A percentile compares a stretch with the other conserved stretches of the same genome.
Evolutionary conservation across 2,329 filamentous ascomycete genomes (phyloP).

Genomic region (Pseudocercospora macadamiae): DNA sequence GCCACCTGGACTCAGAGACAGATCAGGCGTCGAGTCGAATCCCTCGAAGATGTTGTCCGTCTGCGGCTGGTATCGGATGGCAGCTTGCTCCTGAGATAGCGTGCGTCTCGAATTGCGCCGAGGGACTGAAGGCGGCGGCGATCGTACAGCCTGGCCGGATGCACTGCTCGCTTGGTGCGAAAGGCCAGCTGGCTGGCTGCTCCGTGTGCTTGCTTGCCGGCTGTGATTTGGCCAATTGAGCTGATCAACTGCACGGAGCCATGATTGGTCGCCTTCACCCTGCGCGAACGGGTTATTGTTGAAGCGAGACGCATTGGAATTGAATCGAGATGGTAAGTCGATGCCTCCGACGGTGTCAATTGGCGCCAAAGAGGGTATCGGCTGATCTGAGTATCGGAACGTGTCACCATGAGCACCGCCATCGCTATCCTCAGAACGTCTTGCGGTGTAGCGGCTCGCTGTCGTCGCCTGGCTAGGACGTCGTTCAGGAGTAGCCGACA

Average conservation of each 20-base stretch:
- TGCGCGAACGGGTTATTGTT: conserved; percentile 1
- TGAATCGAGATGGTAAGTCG: conserved; percentile 37
- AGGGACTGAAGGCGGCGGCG: conserved; percentile 28
- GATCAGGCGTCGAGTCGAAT: conserved; percentile 29
- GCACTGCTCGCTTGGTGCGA: not conserved
- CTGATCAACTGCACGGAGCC: conserved; percentile 35
- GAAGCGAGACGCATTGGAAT: conserved; percentile 26
- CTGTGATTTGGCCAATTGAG: too few relatives aligned
- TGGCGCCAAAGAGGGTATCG: conserved; percentile 32
- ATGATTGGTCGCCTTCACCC: conserved; percentile 25
- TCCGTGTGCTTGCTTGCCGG: too few relatives aligned
- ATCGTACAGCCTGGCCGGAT: conserved; percentile 8
- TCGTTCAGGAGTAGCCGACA: conserved; percentile 10
- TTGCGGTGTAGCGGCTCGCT: conserved; percentile 4
- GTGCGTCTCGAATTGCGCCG: conserved; percentile 31
- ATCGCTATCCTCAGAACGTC: conserved; percentile 2
- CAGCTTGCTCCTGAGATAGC: conserved; percentile 24
- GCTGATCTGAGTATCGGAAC: conserved; percentile 25
- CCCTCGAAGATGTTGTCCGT: conserved; percentile 28
- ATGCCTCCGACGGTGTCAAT: conserved; percentile 35
- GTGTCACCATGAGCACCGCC: not conserved
- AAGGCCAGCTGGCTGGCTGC: not conserved
- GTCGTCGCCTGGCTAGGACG: conserved; percentile 21
- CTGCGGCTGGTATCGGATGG: conserved; percentile 14
- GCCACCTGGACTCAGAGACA: not conserved